Base-by-base conservation (phyloP, 441 rosid species). In the Pelargonium australe region DNA sequence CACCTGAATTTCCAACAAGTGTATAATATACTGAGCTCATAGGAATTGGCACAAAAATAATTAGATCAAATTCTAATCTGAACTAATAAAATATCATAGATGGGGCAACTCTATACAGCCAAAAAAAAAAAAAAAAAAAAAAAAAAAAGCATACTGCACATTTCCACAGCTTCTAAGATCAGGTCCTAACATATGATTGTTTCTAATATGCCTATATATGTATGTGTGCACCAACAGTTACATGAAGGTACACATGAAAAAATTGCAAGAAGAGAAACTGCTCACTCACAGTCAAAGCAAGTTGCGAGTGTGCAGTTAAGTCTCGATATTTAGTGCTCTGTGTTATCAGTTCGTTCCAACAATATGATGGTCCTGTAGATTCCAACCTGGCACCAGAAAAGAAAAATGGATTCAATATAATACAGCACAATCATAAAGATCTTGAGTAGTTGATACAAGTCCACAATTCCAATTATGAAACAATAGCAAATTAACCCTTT, bases 321-420 rank as follows among this genome's bases (percentile, higher is more conserved):
- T 92, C 99, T n/a, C 96, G 84, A 71, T 90, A 95, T 75, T 90
- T 95, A 13, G 93, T 84, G 77, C 95, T 92, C 74, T 87, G 73
- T 0, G 90, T 86, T 45, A 95, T 86, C 69, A 86, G 90, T 73
- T 95, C 97, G 68, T 89, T 95, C 98, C 99, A 92, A 75, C 86
- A 87, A 69, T 82, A 89, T 2, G 85, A 80, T 2, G 92, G 89
- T 68, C 97, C 98, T 63, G 79, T 69, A 68, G 96, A 85, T 76
- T 87, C 89, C 89, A 95, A 79, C 82, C 99, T 91, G 86, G 63
- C 71, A 68, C 69, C 62, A 68, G 11, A 57, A 80, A 12, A 5
- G 61, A 23, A 57, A 57, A 9, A 5, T 58, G 45, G 13, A 65
- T 7, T 6, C 5, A 11, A 34, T 16, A 14, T 47, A 41, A 14